Percentiles rank a stretch among this genome's conserved stretches.
These are phyloP conservation scores for Candida peoriensis DNA, from an alignment of 805 yeast genomes.

Conservation along the genomic window DNA sequence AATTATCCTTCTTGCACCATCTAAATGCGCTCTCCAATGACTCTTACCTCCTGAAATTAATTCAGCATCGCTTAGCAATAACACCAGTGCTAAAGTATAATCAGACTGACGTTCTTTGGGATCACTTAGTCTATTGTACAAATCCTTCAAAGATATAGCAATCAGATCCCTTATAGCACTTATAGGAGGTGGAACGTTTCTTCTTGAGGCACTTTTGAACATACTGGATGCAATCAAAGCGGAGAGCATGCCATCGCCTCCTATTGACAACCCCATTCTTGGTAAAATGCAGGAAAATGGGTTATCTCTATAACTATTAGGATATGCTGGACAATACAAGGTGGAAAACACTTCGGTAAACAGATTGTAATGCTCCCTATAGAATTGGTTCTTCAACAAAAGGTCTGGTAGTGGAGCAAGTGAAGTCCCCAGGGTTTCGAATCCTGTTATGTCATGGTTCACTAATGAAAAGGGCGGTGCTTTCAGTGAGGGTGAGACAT, in stretches of 20 bases:
- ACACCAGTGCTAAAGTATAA: constrained; percentile 56
- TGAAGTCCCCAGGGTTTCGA: constrained; percentile 5
- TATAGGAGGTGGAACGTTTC: constrained; percentile 21
- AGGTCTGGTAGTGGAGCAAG: constrained; percentile 51
- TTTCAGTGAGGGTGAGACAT: background rate
- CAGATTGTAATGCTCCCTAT: constrained; percentile 57
- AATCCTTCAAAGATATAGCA: constrained; percentile 51
- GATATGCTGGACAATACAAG: constrained; percentile 62
- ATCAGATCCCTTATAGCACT: constrained; percentile 48
- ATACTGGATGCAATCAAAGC: constrained; percentile 49
- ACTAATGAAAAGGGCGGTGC: background rate
- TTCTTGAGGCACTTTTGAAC: constrained; percentile 28
- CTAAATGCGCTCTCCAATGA: constrained; percentile 59
- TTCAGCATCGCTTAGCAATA: constrained; percentile 55
- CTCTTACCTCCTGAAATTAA: constrained; percentile 35
- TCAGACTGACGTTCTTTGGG: constrained; percentile 55
- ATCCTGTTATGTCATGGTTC: constrained; percentile 2
- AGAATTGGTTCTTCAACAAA: constrained; percentile 52
- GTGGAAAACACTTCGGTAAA: constrained; percentile 58
- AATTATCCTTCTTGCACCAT: constrained; percentile 64
- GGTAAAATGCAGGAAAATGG: constrained; percentile 68
- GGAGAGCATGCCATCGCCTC: constrained; percentile 49
- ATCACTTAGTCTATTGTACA: constrained; percentile 45
- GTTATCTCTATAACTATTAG: constrained; percentile 46
- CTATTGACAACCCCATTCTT: constrained; percentile 56